Percentiles rank a stretch among this genome's conserved stretches.
phyloP scores from a whole-genome alignment of 805 yeast genomes.

The Yamadazyma philogaea region DNA sequence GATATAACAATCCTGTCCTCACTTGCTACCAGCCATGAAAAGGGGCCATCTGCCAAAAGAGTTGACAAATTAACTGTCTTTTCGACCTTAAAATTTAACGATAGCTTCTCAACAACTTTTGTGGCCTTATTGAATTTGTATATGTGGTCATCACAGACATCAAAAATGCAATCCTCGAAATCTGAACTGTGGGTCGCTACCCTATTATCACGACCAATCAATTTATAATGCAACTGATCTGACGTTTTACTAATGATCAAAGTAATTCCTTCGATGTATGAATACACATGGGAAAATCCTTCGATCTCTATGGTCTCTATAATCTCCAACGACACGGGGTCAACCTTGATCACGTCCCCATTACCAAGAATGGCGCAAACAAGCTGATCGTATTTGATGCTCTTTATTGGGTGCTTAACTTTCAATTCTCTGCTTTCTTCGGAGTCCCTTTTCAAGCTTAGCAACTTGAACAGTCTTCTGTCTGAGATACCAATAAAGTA shows the following conservation, averaged over 20 bases:
- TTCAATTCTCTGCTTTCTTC: constrained; percentile 7
- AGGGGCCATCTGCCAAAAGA: constrained; percentile 1
- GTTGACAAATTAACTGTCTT: neutral
- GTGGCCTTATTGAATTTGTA: constrained; percentile 8
- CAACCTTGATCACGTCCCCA: constrained; percentile 5
- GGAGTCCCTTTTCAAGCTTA: constrained; percentile 20
- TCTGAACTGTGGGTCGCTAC: constrained; percentile 3
- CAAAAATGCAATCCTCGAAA: constrained; percentile 8
- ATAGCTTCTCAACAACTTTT: constrained; percentile 8
- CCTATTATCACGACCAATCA: constrained; percentile 19
- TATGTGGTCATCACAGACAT: constrained; percentile 6
- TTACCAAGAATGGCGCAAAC: constrained; percentile 3
- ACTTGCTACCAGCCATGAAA: constrained; percentile 39
- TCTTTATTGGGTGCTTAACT: constrained; percentile 5
- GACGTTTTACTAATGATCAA: constrained; percentile 11
- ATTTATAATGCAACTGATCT: constrained; percentile 19
- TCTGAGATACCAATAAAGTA: constrained; percentile 42
- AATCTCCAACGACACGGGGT: constrained; percentile 4
- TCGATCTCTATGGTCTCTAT: constrained; percentile 3
- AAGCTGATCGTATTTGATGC: constrained; percentile 3
- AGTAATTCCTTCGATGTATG: constrained; percentile 13
- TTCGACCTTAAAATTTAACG: constrained; percentile 6
- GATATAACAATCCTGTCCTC: constrained; percentile 47
- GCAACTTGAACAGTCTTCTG: constrained; percentile 26
- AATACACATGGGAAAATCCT: constrained; percentile 6